Base-by-base conservation (phyloP, 2,329 filamentous ascomycete genomes). In the Leptographium wingfieldii region DNA sequence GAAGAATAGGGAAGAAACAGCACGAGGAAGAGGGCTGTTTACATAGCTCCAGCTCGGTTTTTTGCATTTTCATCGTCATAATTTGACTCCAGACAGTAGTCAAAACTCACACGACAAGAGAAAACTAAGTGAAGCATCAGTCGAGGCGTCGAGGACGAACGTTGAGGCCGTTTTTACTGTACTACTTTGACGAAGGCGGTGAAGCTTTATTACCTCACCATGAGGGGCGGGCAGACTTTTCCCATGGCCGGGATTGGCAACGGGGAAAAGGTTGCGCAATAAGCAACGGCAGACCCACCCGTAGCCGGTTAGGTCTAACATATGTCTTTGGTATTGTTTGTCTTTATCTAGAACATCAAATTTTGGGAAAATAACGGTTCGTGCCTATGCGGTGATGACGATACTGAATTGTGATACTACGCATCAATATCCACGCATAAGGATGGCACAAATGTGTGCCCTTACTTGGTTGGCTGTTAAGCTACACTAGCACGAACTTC, bases 21-120 rank as follows among this genome's bases (percentile, higher is more conserved):
- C n/a, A 49, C 38, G 29, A 59, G 40, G 29, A 33, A 49, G 52
- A 49, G 52, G 52, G 22, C 31, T 22, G 35, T 56, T 33, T 6
- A 25, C 22, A 49, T 40, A 22, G 56, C 25, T 48, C 48, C 33
- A 58, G 48, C 56, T 58, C 29, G 56, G 46, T 38, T 40, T 58
- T 38, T 51, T 51, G 29, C 48, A 25, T 40, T 59, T 53, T 55
- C 43, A 56, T 56, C 58, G 52, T 55, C 52, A 25, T 43, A 56
- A 59, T 56, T 52, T 56, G 38, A 56, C 31, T 59, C 46, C 48
- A 33, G 27, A 38, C 38, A 56, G 27, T 27, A 33, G 46, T 49
- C 19, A n/a, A n/a, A 46, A n/a, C 19, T 3, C 43, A 46, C 3
- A 19, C 40, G 22, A 7, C 22, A 46, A 12, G 19, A 33, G 10